Evolutionary conservation across 805 yeast species (phyloP), one percentile per base, ranked within the genome.

Genomic region (Candida wancherniae): DNA sequence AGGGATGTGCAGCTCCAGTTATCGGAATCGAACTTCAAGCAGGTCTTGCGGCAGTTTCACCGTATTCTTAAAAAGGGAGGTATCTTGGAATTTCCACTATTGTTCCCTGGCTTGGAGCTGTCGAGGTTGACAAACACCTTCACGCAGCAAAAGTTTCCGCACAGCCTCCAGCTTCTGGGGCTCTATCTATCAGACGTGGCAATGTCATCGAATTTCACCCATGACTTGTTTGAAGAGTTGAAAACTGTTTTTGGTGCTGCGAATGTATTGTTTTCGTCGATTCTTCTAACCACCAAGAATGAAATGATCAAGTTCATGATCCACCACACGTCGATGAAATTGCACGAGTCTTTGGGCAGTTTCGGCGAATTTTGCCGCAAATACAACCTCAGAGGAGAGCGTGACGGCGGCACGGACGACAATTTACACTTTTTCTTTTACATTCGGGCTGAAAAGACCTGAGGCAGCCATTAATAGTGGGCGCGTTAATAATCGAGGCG

Each of bases 31-130:
- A 63, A 61, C 31, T 48, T 45, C 32, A 48, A 35, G 19, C 41
- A 47, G 1, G 36, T 60, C 6, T 31, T 64, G 3, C 24, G 37
- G 5, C 65, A 66, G 33, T 62, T 63, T 31, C 36, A 57, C 34
- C 44, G 71, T 18, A 51, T 65, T 14, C 47, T 66, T 29, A 55
- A 53, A 33, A 39, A 32, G 5, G 69, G 60, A 1, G 71, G 71
- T 2, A 27, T 40, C 2, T 33, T 65, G 8, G 68, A 63, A 30
- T 24, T 58, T 8, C 66, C 67, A 4, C 19, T 42, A 30, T 19
- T 44, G 4, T 19, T 37, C 2, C 15, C 44, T 4, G 42, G 44
- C n/a, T n/a, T n/a, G n/a, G n/a, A n/a, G n/a, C n/a, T n/a, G n/a
- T n/a, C n/a, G n/a, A n/a, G n/a, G n/a, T n/a, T n/a, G n/a, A n/a